Base-by-base conservation (phyloP, 2,329 filamentous ascomycete species). In the Colletotrichum eremochloae region DNA sequence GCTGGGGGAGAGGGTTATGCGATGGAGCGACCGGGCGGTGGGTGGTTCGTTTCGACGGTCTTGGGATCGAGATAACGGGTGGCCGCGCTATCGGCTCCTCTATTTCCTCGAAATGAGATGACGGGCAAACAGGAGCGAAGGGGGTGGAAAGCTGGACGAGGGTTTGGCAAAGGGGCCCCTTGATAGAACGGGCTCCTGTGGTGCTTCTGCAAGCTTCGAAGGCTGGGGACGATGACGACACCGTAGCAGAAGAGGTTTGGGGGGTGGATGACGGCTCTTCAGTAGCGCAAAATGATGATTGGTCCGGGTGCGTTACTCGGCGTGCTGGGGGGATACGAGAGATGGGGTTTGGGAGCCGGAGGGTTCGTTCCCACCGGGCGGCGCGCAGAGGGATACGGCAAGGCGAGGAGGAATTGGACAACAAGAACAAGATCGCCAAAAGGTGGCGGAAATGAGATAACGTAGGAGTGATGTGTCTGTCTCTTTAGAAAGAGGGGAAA, bases 151-250 rank as follows among this genome's bases (percentile, higher is more conserved):
- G 48, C 24, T 29, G 36, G 57, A 33, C 58, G 56, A 63, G 68
- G 52, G n/a, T 38, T 53, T 56, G 53, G 20, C 65, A 58, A 62
- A 46, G 44, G 18, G 44, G 29, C 18, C 33, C 31, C 29, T 40
- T 40, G 56, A 40, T 50, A 50, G 50, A 56, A 56, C 36, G 52
- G 20, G 57, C 56, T 42, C 56, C 18, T 70, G 48, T 56, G 53
- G 57, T 67, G 70, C 66, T 72, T 69, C 66, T 48, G 55, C 44
- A 53, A 60, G 70, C 60, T 72, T 72, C 69, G 66, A 61, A 60
- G 40, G 52, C 57, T 72, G 60, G 58, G 53, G 42, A 63, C 60
- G 66, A 73, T 73, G 71, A 73, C 71, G 71, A 73, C 71, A 73
- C 67, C 36, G 67, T 71, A 62, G 69, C 46, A 20, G 42, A 60